Percentiles rank a stretch among this genome's conserved stretches.
phyloP scores from a whole-genome alignment of 1,284 basidiomycete genomes.

The Stereum hirsutum region DNA sequence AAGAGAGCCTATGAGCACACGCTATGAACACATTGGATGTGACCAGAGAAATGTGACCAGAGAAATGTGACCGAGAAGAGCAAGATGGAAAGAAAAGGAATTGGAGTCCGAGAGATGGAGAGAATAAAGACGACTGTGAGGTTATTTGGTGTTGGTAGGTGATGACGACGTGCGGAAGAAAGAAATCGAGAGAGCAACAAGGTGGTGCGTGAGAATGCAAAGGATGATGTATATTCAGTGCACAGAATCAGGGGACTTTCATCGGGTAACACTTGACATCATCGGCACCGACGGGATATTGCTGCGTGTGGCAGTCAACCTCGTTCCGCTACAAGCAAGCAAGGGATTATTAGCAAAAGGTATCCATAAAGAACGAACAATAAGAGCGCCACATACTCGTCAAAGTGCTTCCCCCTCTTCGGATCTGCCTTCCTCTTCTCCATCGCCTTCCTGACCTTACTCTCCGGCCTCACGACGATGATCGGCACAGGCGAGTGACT shows the following conservation, averaged over 20 bases:
- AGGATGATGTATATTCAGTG: no score
- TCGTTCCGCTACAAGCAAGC: not conserved
- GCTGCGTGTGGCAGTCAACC: conserved; percentile 5
- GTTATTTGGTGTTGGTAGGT: no score
- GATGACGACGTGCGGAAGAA: no score
- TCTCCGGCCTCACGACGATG: conserved; percentile 84
- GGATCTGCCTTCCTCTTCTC: conserved; percentile 80
- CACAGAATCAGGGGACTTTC: not conserved
- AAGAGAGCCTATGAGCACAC: no score
- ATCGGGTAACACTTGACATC: conserved; percentile 8
- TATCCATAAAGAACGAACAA: not conserved
- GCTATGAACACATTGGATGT: no score
- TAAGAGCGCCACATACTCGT: conserved; percentile 29
- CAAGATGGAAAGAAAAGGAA: no score
- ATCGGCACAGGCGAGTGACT: conserved; percentile 88
- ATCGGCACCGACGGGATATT: conserved; percentile 4
- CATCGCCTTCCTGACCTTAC: conserved; percentile 76
- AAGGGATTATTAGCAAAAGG: not conserved
- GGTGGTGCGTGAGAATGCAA: no score
- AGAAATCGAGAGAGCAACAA: no score
- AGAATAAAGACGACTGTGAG: no score
- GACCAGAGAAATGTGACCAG: no score
- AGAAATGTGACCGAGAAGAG: no score
- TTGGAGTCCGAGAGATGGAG: no score
- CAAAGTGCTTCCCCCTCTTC: conserved; percentile 77